Base-by-base conservation (phyloP, 75 land plant genomes). In the Pinus albicaulis region DNA sequence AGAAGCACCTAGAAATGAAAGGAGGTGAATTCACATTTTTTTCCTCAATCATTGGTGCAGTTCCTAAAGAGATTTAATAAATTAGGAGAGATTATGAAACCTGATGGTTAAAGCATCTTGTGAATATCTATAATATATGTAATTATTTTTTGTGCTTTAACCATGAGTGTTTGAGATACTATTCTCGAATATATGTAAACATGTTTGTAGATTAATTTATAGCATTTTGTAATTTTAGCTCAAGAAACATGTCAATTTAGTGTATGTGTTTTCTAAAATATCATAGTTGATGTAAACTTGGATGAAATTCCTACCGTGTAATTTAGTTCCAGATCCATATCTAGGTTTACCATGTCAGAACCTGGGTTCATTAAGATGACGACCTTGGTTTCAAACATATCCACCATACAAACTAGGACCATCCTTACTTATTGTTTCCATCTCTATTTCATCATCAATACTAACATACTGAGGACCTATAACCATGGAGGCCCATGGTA, bases 41-140 rank as follows among this genome's bases (percentile, higher is more conserved):
- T 68, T 52, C 41, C 71, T 20, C 23, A 68, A 38, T 41, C 48
- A 68, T n/a, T 41, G 71, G 71, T 44, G 34, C 71, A 68, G 34
- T 38, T 68, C 48, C 71, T n/a, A 8, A 41, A 20, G 48, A 68
- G 71, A 68, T 41, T 68, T 68, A 68, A 41, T 53, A 52, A 41
- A 41, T 68, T 68, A 68, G n/a, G 52, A 20, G 8, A n/a, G 48
- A 68, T 24, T 68, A 68, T 23, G 12, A 68, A 68, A 68, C 44
- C 41, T 68, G 71, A 68, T 68, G 71, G 48, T 41, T 68, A 68
- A 38, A 68, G n/a, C 71, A 38, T 68, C 48, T 68, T 41, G 22
- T 41, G 41, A 68, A 28, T 31, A 31, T 31, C 31, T 31, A 31
- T 1, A 13, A 68, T 68, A 12, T 64, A 15, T 41, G 71, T 68